These are phyloP conservation scores for Sphaerulina vaccinii DNA, from an alignment of 2,329 filamentous ascomycete genomes.

Conservation along the genomic window DNA sequence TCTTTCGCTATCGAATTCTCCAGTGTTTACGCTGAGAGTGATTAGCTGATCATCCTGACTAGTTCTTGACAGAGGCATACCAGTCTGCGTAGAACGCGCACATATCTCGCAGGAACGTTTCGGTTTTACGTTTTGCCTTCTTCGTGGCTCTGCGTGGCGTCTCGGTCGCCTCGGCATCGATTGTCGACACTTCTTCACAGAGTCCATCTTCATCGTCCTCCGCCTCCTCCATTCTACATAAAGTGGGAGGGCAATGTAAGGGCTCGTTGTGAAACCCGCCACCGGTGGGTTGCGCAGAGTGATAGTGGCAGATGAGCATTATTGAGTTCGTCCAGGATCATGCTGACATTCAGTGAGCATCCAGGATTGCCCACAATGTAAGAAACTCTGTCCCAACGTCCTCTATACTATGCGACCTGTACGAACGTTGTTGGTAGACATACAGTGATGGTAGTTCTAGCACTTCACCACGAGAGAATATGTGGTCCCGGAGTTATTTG, in stretches of 20 bases:
- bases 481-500: too few relatives aligned
- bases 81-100: not conserved
- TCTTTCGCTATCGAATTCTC: not conserved
- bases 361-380: too few relatives aligned
- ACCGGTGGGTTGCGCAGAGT: too few relatives aligned
- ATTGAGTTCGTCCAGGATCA: too few relatives aligned
- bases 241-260: not conserved
- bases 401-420: too few relatives aligned
- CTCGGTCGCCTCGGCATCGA: not conserved
- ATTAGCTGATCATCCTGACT: not conserved
- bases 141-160: slow-evolving; percentile 8
- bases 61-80: not conserved
- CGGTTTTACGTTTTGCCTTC: slow-evolving; percentile 3
- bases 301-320: too few relatives aligned
- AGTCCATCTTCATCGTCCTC: not conserved
- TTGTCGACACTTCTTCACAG: not conserved
- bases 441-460: too few relatives aligned
- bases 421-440: too few relatives aligned
- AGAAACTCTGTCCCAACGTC: too few relatives aligned
- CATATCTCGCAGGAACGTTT: not conserved
- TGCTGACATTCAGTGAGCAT: not conserved
- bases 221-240: not conserved
- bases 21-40: not conserved
- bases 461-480: too few relatives aligned
- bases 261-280: not conserved